These are phyloP conservation scores for Fusarium sp. DNA, from an alignment of 2,329 filamentous ascomycete species.

Conservation along the genomic window DNA sequence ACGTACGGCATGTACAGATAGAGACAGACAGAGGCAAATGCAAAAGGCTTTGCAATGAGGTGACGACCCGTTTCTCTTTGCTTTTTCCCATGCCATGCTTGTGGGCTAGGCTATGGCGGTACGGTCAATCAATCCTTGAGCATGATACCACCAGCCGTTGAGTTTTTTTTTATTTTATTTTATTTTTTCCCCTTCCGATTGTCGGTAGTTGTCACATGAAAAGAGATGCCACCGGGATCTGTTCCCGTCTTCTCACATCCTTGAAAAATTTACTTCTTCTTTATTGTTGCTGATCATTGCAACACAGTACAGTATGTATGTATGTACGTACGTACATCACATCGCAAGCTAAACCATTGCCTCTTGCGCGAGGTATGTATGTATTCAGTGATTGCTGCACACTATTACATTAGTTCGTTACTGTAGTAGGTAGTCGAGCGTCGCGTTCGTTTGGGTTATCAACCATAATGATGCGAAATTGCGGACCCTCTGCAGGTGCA, in stretches of 20 bases:
- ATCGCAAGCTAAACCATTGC: slow-evolving; percentile 26
- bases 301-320: neutral
- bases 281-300: neutral
- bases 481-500: slow-evolving; percentile 5
- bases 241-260: neutral
- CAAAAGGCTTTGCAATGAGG: slow-evolving; percentile 12
- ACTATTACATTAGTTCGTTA: neutral
- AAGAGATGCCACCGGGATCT: slow-evolving; percentile 10
- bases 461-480: neutral
- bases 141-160: slow-evolving; percentile 29
- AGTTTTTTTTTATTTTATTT: slow-evolving; percentile 27
- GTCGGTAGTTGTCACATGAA: slow-evolving; percentile 37
- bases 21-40: neutral
- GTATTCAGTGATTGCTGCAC: neutral
- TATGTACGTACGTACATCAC: neutral
- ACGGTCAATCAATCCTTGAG: slow-evolving; percentile 21
- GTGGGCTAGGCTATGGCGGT: slow-evolving; percentile 23
- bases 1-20: neutral
- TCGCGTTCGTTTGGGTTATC: neutral
- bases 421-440: neutral
- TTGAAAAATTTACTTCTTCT: neutral
- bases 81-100: slow-evolving; percentile 1
- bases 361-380: neutral
- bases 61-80: slow-evolving; percentile 26
- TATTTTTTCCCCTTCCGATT: slow-evolving; percentile 31